Conservation (phyloP, 2,329 filamentous ascomycete genomes). For the Alternaria infectoria region DNA sequence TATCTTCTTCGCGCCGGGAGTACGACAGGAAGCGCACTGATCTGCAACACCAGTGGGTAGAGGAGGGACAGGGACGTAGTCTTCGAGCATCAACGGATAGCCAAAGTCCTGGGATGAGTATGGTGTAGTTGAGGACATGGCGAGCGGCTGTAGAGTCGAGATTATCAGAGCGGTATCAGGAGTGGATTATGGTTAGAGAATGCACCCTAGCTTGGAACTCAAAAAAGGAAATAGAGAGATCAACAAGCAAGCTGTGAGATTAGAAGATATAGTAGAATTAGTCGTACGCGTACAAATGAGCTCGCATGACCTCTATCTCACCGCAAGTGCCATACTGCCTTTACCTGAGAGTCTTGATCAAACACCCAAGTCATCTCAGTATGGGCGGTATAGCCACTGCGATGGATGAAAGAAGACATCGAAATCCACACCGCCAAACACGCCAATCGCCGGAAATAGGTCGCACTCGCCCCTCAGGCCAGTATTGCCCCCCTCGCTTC, state of each 20-base stretch:
- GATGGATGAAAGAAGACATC: slow-evolving; percentile 68
- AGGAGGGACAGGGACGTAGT: slow-evolving; percentile 1
- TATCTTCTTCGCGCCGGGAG: background rate
- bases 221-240: background rate
- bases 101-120: slow-evolving; percentile 14
- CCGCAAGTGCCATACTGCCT: background rate
- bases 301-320: background rate
- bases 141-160: background rate
- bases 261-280: background rate
- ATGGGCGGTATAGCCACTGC: slow-evolving; percentile 61
- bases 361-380: slow-evolving; percentile 3
- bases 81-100: slow-evolving; percentile 13
- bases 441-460: slow-evolving; percentile 72
- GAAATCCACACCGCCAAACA: slow-evolving; percentile 71
- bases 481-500: slow-evolving; percentile 65
- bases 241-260: background rate
- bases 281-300: background rate
- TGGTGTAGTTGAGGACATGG: background rate
- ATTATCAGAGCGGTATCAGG: background rate
- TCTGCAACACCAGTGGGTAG: background rate
- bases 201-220: background rate
- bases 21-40: slow-evolving; percentile 15
- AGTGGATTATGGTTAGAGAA: background rate
- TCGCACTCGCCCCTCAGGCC: slow-evolving; percentile 76
- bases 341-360: background rate